Evolutionary conservation across 2,329 filamentous ascomycete species (phyloP).

Genomic region (Phyllachora maydis): DNA sequence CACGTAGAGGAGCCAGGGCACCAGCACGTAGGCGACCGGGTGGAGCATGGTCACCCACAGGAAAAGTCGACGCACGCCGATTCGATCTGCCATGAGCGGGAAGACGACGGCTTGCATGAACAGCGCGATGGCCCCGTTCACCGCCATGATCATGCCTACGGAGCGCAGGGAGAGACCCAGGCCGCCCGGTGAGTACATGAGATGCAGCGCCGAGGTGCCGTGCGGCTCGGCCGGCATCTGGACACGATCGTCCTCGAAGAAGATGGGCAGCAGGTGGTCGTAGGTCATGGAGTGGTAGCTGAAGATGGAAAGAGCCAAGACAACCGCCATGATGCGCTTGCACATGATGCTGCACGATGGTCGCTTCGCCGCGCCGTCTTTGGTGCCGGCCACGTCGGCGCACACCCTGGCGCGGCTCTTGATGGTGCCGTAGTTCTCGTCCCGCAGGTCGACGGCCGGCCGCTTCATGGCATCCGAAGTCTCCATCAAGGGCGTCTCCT

Average conservation of each 20-base stretch:
- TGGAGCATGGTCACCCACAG: conserved; percentile 36
- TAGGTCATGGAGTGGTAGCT: conserved; percentile 93
- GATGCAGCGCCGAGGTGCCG: conserved; percentile 9
- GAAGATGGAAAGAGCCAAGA: conserved; percentile 72
- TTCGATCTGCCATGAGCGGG: conserved; percentile 31
- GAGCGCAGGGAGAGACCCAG: conserved; percentile 39
- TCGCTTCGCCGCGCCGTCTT: conserved; percentile 13
- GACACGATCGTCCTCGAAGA: conserved; percentile 58
- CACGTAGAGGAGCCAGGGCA: conserved; percentile 35
- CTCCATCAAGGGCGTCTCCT: conserved; percentile 55
- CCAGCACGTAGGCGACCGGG: conserved; percentile 36
- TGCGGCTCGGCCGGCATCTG: conserved; percentile 15
- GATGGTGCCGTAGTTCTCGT: conserved; percentile 67
- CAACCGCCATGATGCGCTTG: conserved; percentile 50
- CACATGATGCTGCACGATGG: conserved; percentile 22
- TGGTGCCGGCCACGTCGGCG: conserved; percentile 6
- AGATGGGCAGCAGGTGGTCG: conserved; percentile 81
- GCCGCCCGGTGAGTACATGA: conserved; percentile 37
- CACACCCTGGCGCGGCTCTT: conserved; percentile 21
- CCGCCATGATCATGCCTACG: conserved; percentile 30
- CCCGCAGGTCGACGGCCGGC: conserved; percentile 49
- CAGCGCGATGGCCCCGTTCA: conserved; percentile 40
- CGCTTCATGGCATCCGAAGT: conserved; percentile 57
- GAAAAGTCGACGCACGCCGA: conserved; percentile 40
- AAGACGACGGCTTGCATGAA: conserved; percentile 54